Evolutionary conservation across 2,329 filamentous ascomycete species (phyloP).

Genomic region (Leptodontidium sp.): DNA sequence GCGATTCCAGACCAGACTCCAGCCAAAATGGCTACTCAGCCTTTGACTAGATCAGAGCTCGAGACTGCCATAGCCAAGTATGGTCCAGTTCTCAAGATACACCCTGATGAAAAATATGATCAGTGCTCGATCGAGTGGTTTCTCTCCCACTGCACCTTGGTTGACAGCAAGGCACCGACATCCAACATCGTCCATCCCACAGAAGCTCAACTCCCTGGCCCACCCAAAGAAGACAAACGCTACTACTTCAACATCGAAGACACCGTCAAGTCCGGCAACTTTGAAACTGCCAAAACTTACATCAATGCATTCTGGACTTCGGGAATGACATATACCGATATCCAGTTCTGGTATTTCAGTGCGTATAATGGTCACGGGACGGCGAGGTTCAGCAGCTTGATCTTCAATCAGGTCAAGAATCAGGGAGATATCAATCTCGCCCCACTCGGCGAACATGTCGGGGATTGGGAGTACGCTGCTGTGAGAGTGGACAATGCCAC

Average conservation of each 20-base stretch:
- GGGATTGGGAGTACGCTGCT: conserved; percentile 38
- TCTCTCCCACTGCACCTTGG: conserved; percentile 32
- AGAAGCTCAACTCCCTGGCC: conserved; percentile 31
- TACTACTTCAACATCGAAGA: conserved; percentile 37
- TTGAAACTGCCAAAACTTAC: conserved; percentile 36
- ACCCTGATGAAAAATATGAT: conserved; percentile 37
- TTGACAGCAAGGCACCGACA: conserved; percentile 30
- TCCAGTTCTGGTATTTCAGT: conserved; percentile 40
- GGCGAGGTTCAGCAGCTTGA: conserved; percentile 29
- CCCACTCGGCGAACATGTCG: conserved; percentile 38
- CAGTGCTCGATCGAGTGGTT: conserved; percentile 38
- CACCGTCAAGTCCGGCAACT: conserved; percentile 32
- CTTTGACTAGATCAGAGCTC: conserved; percentile 31
- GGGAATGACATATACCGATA: conserved; percentile 33
- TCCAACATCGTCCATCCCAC: conserved; percentile 35
- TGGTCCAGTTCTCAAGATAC: conserved; percentile 31
- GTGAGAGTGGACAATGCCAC: conserved; percentile 36
- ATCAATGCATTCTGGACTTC: conserved; percentile 37
- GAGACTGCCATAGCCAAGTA: conserved; percentile 37
- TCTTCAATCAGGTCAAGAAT: conserved; percentile 30
- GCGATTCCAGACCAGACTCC: not conserved
- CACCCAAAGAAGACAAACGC: conserved; percentile 34
- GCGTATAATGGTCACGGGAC: conserved; percentile 39
- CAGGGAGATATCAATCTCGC: conserved; percentile 33
- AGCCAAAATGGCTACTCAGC: conserved; percentile 4